Base-by-base conservation (phyloP, 768 basidiomycete genomes). In the Leccinum subgranulosum region DNA sequence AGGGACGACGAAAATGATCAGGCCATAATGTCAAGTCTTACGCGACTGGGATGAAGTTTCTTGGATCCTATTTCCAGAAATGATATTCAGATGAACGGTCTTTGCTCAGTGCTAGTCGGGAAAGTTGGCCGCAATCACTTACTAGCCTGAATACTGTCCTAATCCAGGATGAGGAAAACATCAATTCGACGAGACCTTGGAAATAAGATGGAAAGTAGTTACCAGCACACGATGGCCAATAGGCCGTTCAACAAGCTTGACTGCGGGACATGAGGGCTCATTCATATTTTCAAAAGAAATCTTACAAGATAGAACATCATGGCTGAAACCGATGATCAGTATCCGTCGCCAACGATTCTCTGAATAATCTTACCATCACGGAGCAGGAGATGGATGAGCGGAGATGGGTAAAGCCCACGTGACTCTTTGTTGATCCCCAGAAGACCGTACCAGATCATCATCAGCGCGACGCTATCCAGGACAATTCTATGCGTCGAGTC, bases 51-150 rank as follows among this genome's bases (percentile, higher is more conserved):
- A 67, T 49, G 11, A 63, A 46, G 39, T 45, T 23, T 49, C 49
- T 53, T 8, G 66, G 59, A 29, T 59, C 50, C 66, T 67, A 28
- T 46, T 46, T 54, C 45, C 27, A 25, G 25, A 14, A 48, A 48
- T 17, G 15, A 31, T 31, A 31, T 31, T 31, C 25, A 25, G 31
- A 31, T 31, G 31, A 31, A 23, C 11, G 10, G 11, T 46, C 14
- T 6, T 46, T 23, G 14, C 21, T 46, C 14, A 46, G 45, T 21
- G 21, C 12, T 14, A 5, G 12, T 46, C 11, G 41, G n/a, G 41
- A n/a, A 28, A 17, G 1, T 58, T 15, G 52, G 14, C 23, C 21
- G 14, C 6, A 46, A 23, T 6, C 6, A 41, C 39, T 41, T 41
- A 41, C 39, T n/a, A 19, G 39, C 4, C 39, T 41, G 39, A 10